Base-by-base conservation (phyloP, 1,284 basidiomycete genomes). In the Microbotryomycetes sp. region DNA sequence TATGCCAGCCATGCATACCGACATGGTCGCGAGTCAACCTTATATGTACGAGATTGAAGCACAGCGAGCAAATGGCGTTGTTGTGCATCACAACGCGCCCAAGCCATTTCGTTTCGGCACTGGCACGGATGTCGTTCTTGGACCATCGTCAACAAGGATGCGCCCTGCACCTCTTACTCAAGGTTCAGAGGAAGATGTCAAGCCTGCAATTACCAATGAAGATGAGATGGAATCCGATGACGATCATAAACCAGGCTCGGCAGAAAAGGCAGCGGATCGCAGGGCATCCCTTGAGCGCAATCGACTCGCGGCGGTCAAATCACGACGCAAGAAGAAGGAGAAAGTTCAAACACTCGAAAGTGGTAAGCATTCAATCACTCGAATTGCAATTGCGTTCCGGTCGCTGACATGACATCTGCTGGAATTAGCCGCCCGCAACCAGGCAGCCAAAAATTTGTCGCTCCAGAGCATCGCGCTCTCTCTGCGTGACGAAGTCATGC, bases 261-360 rank as follows among this genome's bases (percentile, higher is more conserved):
- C n/a, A 42, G 36, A 42, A 9, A 9, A 19, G 36, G 19, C 36
- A 19, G 36, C 36, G 19, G 36, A 42, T 19, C 9, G 36, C 9
- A 9, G 36, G 9, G 36, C 36, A 12, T 42, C 65, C 42, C 56
- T 68, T 42, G 67, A 68, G 50, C 62, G 67, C 16, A 68, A 68
- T 54, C 54, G 67, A 22, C 19, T 68, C 32, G 67, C 67, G 9
- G 67, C 67, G 22, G 61, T 56, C 62, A 68, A 66, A 58, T 62
- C 59, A 16, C 56, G 67, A 15, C 55, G 56, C 49, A 66, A 66
- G 59, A 68, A 68, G 62, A 68, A 68, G 62, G 64, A 66, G 47
- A 56, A 56, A 36, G 54, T 62, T 4, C 49, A 50, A 9, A 49
- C 54, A n/a, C 59, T 68, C 28, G 67, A 68, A 50, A 29, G 56